Conservation (phyloP, 2,329 filamentous ascomycete genomes). For the Diaporthe sp. region DNA sequence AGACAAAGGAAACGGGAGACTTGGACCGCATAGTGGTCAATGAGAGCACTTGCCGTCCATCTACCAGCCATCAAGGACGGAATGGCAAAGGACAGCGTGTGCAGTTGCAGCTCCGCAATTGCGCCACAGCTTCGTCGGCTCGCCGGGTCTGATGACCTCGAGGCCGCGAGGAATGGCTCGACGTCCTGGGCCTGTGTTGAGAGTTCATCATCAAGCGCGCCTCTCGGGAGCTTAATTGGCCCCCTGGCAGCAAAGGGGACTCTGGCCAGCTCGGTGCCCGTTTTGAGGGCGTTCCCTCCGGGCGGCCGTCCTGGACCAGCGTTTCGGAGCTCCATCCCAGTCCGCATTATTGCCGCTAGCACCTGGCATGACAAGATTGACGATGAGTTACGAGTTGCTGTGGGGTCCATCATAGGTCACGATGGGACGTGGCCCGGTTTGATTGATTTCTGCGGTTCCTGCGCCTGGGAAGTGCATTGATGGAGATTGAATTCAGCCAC, state of each 20-base stretch:
- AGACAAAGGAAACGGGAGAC: constrained; percentile 2
- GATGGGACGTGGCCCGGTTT: constrained; percentile 39
- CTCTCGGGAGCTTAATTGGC: constrained; percentile 37
- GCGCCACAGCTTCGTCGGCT: constrained; percentile 12
- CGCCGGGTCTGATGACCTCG: constrained; percentile 16
- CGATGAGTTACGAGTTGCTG: constrained; percentile 35
- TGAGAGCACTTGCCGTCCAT: background rate
- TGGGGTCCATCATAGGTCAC: constrained; percentile 35
- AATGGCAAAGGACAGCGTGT: constrained; percentile 26
- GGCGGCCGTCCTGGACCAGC: constrained; percentile 9
- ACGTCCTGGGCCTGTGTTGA: constrained; percentile 9
- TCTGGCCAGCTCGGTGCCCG: background rate
- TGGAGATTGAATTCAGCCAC: constrained; percentile 34
- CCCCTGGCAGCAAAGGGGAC: constrained; percentile 2
- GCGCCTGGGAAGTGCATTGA: constrained; percentile 33
- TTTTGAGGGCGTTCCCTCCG: constrained; percentile 26
- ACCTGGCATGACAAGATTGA: constrained; percentile 34
- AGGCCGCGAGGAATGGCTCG: constrained; percentile 25
- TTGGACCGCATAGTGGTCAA: background rate
- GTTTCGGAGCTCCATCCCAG: constrained; percentile 36
- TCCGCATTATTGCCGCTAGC: constrained; percentile 21
- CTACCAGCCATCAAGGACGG: background rate
- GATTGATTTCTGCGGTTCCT: constrained; percentile 40
- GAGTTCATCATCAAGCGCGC: constrained; percentile 28
- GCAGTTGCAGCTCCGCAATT: constrained; percentile 22